Evolutionary conservation across 2,329 filamentous ascomycete species (phyloP), one percentile per base, ranked within the genome.

Genomic region (Cercospora brassicicola): DNA sequence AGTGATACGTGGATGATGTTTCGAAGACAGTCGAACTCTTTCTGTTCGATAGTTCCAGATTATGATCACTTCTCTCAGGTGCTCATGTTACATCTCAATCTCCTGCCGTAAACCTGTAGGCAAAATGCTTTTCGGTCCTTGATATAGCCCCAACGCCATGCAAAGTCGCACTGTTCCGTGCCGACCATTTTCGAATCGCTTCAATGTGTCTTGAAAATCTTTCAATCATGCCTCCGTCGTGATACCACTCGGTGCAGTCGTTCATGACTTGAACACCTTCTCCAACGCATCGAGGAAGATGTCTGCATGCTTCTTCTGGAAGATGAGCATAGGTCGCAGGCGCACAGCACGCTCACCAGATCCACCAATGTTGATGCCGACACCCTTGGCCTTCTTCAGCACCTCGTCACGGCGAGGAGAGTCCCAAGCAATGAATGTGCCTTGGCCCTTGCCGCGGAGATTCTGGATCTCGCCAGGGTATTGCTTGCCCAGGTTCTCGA

Each of bases 391-490:
- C 82, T 87, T 89, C 79, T 82, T 87, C 71, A 97, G 80, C 81
- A 97, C 91, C 78, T 90, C 87, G 78, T 97, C 93, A 67, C 93
- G 86, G 75, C 88, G 84, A 65, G 91, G 92, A 77, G 87, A 91
- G 80, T 97, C 94, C 84, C 93, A 97, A 61, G 94, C 93, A 77
- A 97, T 92, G 80, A 96, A 97, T 9, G 94, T 97, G 73, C 93
- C 93, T 82, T 91, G 90, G 60, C 90, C 91, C 84, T 96, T 92
- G 64, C 93, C 94, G 75, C 93, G 88, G 69, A 97, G 86, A 83
- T 96, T 95, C 78, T 88, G 82, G 80, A 97, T 90, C 79, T 94
- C 87, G 39, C 85, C 85, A 0, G 94, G 93, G 79, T 92, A 94
- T 79, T 88, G 86, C 76, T 84, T 77, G 36, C 88, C 86, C 53